Percentiles rank a stretch among this genome's conserved stretches.
These are phyloP conservation scores for Solanum tacnaense DNA, from an alignment of 257 asterid genomes.

Conservation along the genomic window DNA sequence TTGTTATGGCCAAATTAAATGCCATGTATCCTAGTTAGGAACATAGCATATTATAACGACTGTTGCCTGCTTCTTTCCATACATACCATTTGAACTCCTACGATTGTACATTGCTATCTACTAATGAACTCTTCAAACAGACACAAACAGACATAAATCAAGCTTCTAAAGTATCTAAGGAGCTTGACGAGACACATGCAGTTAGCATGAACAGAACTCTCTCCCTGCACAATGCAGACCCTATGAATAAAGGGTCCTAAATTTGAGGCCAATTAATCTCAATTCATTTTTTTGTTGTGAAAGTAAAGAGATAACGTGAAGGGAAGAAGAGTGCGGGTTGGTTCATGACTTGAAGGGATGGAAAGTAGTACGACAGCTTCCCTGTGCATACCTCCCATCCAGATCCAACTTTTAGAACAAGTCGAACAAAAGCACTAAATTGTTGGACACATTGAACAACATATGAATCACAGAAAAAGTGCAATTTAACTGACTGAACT, in stretches of 20 bases:
- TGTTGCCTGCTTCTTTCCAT: not conserved
- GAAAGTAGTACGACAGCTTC: not conserved
- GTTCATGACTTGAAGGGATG: not conserved
- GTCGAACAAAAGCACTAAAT: not conserved
- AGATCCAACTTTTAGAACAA: not conserved
- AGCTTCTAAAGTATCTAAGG: not conserved
- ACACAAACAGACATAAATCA: not conserved
- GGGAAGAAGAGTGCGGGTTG: not conserved
- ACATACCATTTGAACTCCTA: not conserved
- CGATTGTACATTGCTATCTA: not conserved
- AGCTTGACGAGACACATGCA: not conserved
- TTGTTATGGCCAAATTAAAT: not conserved
- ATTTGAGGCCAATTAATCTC: not conserved
- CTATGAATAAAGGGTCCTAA: not conserved
- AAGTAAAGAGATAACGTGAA: not conserved
- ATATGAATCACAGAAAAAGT: not conserved
- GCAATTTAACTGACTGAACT: not conserved
- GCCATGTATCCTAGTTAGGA: not conserved
- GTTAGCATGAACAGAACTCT: not conserved
- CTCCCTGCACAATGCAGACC: not conserved
- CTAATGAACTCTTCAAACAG: not conserved
- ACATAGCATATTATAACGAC: not conserved
- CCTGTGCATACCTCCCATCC: not conserved
- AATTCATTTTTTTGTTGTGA: not conserved
- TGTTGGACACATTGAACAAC: not conserved